These are phyloP conservation scores for Candida sanyaensis DNA, from an alignment of 1,139 yeast genomes.

Conservation along the genomic window DNA sequence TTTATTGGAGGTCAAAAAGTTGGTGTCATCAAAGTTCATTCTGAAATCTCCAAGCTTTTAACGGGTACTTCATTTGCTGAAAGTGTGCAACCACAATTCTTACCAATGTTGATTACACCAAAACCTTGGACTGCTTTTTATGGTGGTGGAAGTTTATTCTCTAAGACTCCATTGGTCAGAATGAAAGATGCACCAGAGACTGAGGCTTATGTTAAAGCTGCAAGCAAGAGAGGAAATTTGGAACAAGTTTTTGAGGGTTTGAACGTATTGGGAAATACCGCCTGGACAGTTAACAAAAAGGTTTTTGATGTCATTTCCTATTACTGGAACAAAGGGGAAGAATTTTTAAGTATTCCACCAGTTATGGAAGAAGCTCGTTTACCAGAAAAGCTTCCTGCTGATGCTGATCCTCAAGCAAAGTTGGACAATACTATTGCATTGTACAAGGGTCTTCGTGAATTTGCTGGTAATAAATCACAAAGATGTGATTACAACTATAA, in stretches of 20 bases:
- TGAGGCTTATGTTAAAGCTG: conserved; percentile 81
- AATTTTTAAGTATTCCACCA: conserved; percentile 80
- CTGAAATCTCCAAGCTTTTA: conserved; percentile 61
- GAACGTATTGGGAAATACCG: conserved; percentile 82
- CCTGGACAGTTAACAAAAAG: conserved; percentile 87
- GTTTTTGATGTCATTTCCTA: conserved; percentile 69
- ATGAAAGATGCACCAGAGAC: conserved; percentile 90
- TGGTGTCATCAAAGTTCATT: conserved; percentile 82
- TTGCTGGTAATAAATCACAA: conserved; percentile 72
- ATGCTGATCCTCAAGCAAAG: conserved; percentile 70
- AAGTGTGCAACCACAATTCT: conserved; percentile 79
- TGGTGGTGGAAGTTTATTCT: conserved; percentile 80
- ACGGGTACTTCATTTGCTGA: conserved; percentile 69
- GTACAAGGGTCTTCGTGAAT: conserved; percentile 57
- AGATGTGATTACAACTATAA: conserved; percentile 94
- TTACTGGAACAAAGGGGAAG: conserved; percentile 86
- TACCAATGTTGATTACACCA: conserved; percentile 94
- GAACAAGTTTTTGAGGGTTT: conserved; percentile 75
- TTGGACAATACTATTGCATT: conserved; percentile 68
- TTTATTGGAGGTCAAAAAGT: conserved; percentile 75
- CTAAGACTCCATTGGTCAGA: conserved; percentile 63
- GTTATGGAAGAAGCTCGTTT: conserved; percentile 52
- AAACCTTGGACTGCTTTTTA: conserved; percentile 81
- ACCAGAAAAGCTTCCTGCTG: conserved; percentile 66
- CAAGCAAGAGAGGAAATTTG: conserved; percentile 68